Base-by-base conservation (phyloP, 2,329 filamentous ascomycete species). In the Phoma sp. region DNA sequence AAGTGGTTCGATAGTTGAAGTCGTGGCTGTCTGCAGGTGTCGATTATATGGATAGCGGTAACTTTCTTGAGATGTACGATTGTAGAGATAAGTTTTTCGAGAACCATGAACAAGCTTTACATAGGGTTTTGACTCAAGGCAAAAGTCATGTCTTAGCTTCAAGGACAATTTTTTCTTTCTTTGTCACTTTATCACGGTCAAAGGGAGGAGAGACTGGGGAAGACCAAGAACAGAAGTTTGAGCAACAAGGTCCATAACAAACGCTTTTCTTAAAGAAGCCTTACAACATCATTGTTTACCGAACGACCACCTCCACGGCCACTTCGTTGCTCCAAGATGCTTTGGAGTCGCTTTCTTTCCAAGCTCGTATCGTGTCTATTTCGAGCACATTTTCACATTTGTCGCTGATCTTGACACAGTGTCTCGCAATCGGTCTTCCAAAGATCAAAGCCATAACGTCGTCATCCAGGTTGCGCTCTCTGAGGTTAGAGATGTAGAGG, bases 361-460 rank as follows among this genome's bases (percentile, higher is more conserved):
- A 98, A 0, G 94, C 94, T 27, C 77, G 80, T 62, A 86, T 83
- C 12, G 91, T 74, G 78, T 98, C 91, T 51, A 98, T 84, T 62
- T 91, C 87, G 29, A 98, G 74, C 7, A 98, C 84, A 55, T 81
- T 80, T 0, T 74, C 64, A 54, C 85, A 78, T n/a, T 70, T 66
- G 29, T 78, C 73, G 46, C 81, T 85, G 43, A 88, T 77, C 27
- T 76, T 80, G 1, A 95, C 89, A 0, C 87, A 88, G 47, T 88
- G 76, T 6, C 80, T 68, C 0, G 92, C 89, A 3, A 97, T 82
- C 0, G 89, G 83, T 52, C 84, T 81, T 6, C 88, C 91, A 45
- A 87, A 86, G 0, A 98, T 87, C 19, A 88, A 86, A 6, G 90
- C 85, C 75, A 96, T 85, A 65, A 96, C 86, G 64, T 90, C 82